Percentiles rank a stretch among this genome's conserved stretches.
phyloP scores from a whole-genome alignment of 2,329 filamentous ascomycete genomes.

The Blumeria graminis region DNA sequence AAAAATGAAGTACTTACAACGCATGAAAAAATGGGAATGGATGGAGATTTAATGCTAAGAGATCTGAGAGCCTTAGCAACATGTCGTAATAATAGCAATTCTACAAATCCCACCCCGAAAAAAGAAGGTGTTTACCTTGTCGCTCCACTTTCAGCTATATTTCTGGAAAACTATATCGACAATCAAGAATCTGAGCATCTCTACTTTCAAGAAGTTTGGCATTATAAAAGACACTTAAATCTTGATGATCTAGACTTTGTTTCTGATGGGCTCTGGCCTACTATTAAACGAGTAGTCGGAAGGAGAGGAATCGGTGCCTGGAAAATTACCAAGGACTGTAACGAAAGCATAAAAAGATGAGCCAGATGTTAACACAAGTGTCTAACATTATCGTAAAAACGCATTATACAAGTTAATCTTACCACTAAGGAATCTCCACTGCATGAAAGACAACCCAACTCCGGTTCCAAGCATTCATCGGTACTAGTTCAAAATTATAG shows the following conservation, averaged over 20 bases:
- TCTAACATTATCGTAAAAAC: too few relatives aligned
- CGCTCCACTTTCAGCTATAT: slow-evolving; percentile 46
- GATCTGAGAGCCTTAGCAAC: slow-evolving; percentile 34
- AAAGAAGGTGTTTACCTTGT: slow-evolving; percentile 44
- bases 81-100: slow-evolving; percentile 29
- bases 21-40: slow-evolving; percentile 49
- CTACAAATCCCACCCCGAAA: slow-evolving; percentile 31
- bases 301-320: slow-evolving; percentile 35
- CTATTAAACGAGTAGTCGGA: slow-evolving; percentile 41
- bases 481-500: too few relatives aligned
- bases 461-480: too few relatives aligned
- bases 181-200: slow-evolving; percentile 23
- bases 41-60: slow-evolving; percentile 32
- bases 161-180: slow-evolving; percentile 36
- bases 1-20: slow-evolving; percentile 50
- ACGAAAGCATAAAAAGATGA: neutral
- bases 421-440: too few relatives aligned
- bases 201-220: slow-evolving; percentile 46
- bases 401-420: too few relatives aligned
- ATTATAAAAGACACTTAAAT: slow-evolving; percentile 42
- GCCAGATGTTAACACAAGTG: too few relatives aligned
- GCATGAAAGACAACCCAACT: too few relatives aligned
- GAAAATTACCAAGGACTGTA: slow-evolving; percentile 29
- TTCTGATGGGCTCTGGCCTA: slow-evolving; percentile 51
- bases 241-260: slow-evolving; percentile 61